A percentile compares a stretch with the other conserved stretches of the same genome.
phyloP scores from a whole-genome alignment of 1,284 basidiomycete genomes.

The Volvariella surrecta region DNA sequence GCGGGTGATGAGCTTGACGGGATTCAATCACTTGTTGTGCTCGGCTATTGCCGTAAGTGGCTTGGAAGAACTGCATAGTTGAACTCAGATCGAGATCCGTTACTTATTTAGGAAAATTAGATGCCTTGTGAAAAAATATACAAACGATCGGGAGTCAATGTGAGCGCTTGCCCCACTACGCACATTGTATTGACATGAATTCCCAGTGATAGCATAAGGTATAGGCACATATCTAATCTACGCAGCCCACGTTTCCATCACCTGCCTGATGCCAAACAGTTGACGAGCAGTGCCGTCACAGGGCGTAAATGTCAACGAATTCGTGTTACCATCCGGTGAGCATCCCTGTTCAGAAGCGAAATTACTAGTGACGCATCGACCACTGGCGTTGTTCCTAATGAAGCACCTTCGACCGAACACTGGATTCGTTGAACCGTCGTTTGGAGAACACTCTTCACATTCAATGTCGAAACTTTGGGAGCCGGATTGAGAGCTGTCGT shows the following conservation, averaged over 20 bases:
- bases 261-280: too few species aligned
- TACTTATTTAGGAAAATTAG: not conserved
- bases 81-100: not conserved
- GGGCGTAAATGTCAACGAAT: too few species aligned
- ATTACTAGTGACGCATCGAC: not conserved
- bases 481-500: not conserved
- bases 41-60: constrained; percentile 28
- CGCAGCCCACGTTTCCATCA: too few species aligned
- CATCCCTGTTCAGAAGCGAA: too few species aligned
- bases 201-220: too few species aligned
- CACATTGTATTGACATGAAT: not conserved
- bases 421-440: too few species aligned
- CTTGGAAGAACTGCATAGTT: constrained; percentile 30
- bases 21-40: constrained; percentile 14
- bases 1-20: constrained; percentile 20
- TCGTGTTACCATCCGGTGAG: too few species aligned
- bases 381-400: not conserved
- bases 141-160: not conserved
- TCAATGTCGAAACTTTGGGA: not conserved
- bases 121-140: not conserved
- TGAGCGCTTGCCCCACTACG: not conserved
- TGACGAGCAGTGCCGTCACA: too few species aligned
- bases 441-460: too few species aligned
- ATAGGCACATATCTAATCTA: too few species aligned
- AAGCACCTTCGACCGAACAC: not conserved